Evolutionary conservation across 176 grass and related monocot species (phyloP).

Genomic region (Bolboschoenus planiculmis): DNA sequence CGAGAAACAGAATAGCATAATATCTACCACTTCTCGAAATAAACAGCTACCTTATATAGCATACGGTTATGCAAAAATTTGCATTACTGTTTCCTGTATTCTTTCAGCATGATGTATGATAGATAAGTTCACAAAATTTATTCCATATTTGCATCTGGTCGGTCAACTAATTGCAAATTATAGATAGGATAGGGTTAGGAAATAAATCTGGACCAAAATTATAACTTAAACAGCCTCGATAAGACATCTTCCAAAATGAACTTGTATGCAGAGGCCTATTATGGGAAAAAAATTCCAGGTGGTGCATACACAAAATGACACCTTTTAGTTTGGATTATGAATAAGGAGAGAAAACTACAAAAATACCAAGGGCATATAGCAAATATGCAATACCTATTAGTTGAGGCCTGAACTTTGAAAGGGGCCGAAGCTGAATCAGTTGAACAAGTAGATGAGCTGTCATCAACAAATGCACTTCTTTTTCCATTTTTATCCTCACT

Average conservation of each 20-base stretch:
- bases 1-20: neutral
- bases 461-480: constrained; percentile 50
- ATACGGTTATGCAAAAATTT: neutral
- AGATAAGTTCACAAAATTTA: neutral
- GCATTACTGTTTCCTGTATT: neutral
- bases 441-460: constrained; percentile 87
- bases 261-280: neutral
- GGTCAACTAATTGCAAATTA: neutral
- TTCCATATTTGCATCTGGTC: neutral
- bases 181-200: neutral
- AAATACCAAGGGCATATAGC: neutral
- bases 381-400: constrained; percentile 51
- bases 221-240: neutral
- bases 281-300: neutral
- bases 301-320: constrained; percentile 9
- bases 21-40: neutral
- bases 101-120: neutral
- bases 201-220: neutral
- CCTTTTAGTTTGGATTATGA: constrained; percentile 21
- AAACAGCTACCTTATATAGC: neutral
- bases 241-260: neutral
- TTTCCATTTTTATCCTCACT: constrained; percentile 69
- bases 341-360: constrained; percentile 10
- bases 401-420: constrained; percentile 50
- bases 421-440: constrained; percentile 53